These are phyloP conservation scores for Tetrahymena thermophila DNA, from an alignment of 73 alveolate species.

Conservation along the genomic window DNA sequence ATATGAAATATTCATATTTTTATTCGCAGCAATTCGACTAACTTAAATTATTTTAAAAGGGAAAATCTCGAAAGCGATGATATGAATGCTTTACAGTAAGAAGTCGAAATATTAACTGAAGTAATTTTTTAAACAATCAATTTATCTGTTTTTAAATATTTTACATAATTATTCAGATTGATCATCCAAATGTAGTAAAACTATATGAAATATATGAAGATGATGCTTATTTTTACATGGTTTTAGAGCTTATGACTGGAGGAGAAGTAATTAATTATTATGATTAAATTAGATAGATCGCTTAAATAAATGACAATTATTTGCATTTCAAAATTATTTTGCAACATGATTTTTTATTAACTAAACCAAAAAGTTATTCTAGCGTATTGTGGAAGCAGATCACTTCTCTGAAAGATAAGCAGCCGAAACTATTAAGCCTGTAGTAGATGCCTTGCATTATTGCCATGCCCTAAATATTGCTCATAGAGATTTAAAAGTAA, in stretches of 20 bases:
- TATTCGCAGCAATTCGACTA: no score
- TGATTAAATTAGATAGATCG: neutral
- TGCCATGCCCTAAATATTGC: conserved; percentile 65
- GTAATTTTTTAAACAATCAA: neutral
- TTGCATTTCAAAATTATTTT: neutral
- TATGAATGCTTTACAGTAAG: conserved; percentile 51
- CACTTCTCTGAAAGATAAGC: conserved; percentile 75
- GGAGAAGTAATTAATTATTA: conserved; percentile 54
- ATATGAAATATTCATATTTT: no score
- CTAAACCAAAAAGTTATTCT: conserved; percentile 43
- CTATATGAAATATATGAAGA: conserved; percentile 76
- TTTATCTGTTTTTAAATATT: neutral
- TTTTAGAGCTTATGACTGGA: conserved; percentile 77
- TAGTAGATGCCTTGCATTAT: conserved; percentile 59
- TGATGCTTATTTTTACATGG: conserved; percentile 56
- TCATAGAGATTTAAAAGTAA: conserved; percentile 65
- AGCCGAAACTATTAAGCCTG: conserved; percentile 60
- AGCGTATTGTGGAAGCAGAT: conserved; percentile 68
- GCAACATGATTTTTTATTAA: neutral
- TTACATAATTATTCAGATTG: conserved; percentile 21
- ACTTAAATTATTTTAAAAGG: neutral
- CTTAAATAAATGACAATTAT: neutral
- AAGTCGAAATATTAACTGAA: conserved; percentile 72
- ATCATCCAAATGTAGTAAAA: conserved; percentile 85
- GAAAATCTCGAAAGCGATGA: conserved; percentile 61